Base-by-base conservation (phyloP, 2,329 filamentous ascomycete genomes). In the Berkeleyomyces basicola region DNA sequence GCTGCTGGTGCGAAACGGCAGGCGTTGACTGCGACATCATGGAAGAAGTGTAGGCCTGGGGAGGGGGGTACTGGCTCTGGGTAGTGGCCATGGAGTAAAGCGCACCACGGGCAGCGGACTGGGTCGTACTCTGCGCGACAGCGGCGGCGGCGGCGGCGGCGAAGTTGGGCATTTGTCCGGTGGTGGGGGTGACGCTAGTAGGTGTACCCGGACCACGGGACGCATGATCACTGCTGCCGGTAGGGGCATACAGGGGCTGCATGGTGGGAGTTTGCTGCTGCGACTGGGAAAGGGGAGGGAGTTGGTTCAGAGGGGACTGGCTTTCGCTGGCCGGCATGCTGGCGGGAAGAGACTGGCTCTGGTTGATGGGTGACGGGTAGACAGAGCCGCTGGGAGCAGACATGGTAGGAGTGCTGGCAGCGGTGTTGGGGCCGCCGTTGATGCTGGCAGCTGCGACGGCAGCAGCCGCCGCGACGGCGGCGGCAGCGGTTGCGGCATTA, bases 1-100 rank as follows among this genome's bases (percentile, higher is more conserved):
- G 83, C 73, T 89, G 86, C 55, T 85, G 86, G 71, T 89, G 87
- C 61, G 83, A 82, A 68, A 84, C 79, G 53, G 85, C 78, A 58
- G 81, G 80, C 9, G 84, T 83, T 33, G 84, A 75, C 72, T 87
- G 83, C 57, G 84, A 80, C 75, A 88, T 79, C 79, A 87, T 85
- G 5, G 81, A 79, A 7, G 79, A 78, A 44, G 77, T 76, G 70
- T 84, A 85, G 7, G 72, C 76, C 70, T 78, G 78, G 64, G 78
- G 78, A 49, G 76, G 75, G 65, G 78, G 78, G 66, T 77, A 79
- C 67, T 82, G 81, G 69, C 77, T 79, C 66, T 77, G 76, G 69
- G 79, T 46, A 39, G 60, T 39, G 9, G 53, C 40, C 77, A 84
- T 82, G 63, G 77, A 76, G 69, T 80, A 80, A 23, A 79, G 73